phyloP scores from a whole-genome alignment of 2,329 filamentous ascomycete species.

The Aspergillus brasiliensis region DNA sequence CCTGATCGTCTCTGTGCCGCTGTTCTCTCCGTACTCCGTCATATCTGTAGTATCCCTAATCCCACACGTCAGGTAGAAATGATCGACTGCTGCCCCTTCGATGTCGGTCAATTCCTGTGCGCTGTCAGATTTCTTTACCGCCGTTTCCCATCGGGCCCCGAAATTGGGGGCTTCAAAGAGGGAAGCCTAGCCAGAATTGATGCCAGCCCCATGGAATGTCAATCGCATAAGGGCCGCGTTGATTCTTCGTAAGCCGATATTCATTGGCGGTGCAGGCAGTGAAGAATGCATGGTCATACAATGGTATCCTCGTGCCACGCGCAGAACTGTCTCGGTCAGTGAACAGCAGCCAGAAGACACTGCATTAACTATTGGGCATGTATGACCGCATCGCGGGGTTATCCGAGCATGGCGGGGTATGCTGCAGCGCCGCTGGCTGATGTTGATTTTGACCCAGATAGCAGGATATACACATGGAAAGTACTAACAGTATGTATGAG shows the following conservation, averaged over 20 bases:
- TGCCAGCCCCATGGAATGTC: neutral
- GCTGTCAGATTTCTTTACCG: neutral
- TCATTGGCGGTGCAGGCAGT: neutral
- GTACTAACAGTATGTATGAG: neutral
- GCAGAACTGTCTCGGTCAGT: neutral
- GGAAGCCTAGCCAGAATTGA: neutral
- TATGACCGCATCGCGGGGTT: conserved; percentile 24
- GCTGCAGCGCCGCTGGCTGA: neutral
- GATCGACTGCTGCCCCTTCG: neutral
- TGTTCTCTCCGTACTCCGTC: neutral
- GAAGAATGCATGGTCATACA: neutral
- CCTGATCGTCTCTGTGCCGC: neutral
- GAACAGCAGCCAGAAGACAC: neutral
- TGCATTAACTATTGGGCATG: conserved; percentile 1
- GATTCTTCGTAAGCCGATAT: neutral
- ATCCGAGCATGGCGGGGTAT: conserved; percentile 21
- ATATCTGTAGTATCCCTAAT: neutral
- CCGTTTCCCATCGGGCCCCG: neutral
- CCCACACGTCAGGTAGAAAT: neutral
- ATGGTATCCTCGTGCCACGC: neutral
- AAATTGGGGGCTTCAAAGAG: neutral
- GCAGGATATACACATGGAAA: neutral
- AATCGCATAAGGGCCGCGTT: neutral
- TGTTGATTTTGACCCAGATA: neutral
- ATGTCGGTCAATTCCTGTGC: neutral